Conservation (phyloP, 2,329 filamentous ascomycete species). For the Pseudogymnoascus sp. region DNA sequence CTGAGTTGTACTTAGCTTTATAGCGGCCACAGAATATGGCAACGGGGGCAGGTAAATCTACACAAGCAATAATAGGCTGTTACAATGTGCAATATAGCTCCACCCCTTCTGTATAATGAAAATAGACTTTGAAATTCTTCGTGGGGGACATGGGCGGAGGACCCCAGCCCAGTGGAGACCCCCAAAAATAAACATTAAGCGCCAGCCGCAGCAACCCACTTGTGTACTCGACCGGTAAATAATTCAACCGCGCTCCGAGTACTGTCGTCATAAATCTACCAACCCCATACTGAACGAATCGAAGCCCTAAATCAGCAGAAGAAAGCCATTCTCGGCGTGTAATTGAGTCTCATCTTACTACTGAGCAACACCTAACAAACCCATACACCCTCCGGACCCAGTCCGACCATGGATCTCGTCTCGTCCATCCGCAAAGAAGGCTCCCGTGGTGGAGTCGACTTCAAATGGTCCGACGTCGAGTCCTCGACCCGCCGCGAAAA, state of each 20-base stretch:
- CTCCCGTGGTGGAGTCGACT: constrained; percentile 88
- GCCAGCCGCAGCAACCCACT: background rate
- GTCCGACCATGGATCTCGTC: constrained; percentile 73
- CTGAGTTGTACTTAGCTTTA: background rate
- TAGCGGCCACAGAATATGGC: background rate
- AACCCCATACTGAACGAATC: background rate
- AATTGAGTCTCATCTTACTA: background rate
- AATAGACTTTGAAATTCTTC: background rate
- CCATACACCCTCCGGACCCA: background rate
- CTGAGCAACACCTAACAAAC: background rate
- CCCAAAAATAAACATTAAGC: constrained; percentile 6
- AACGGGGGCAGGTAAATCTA: background rate
- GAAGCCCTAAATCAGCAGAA: background rate
- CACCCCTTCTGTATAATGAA: background rate
- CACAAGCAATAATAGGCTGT: background rate
- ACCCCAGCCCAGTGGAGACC: background rate
- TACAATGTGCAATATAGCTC: background rate
- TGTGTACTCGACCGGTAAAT: background rate
- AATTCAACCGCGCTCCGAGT: constrained; percentile 1
- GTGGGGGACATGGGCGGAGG: background rate
- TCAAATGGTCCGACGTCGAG: constrained; percentile 94
- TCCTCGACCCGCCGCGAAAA: constrained; percentile 79
- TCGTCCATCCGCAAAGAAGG: constrained; percentile 85
- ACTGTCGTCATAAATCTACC: constrained; percentile 6
- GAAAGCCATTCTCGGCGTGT: background rate